Conservation (phyloP, 768 basidiomycete genomes). For the Lepiota brunneoincarnata region DNA sequence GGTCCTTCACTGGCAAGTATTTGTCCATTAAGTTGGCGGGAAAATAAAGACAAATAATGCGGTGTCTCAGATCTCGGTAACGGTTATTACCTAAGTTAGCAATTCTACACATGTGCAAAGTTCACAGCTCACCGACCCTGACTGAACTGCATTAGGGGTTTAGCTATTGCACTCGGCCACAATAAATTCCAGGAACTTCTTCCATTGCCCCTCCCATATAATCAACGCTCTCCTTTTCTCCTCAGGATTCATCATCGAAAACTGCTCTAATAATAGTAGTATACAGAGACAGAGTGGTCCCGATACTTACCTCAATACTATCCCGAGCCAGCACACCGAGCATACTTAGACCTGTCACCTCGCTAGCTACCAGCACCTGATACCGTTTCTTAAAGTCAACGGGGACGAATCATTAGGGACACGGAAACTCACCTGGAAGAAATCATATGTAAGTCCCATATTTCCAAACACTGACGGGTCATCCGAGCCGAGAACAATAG, state of each 20-base stretch:
- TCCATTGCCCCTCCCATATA: constrained; percentile 49
- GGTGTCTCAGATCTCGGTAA: no score
- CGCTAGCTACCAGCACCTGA: constrained; percentile 61
- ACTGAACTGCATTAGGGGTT: no score
- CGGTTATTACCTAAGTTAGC: no score
- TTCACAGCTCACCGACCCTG: neutral
- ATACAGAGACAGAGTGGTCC: neutral
- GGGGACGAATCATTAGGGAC: neutral
- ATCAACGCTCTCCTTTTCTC: constrained; percentile 43
- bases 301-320: constrained; percentile 50
- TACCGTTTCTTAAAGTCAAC: neutral
- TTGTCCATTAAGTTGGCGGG: no score
- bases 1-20: no score
- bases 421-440: constrained; percentile 46
- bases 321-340: constrained; percentile 63
- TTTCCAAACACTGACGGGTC: constrained; percentile 78
- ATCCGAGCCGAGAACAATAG: constrained; percentile 69
- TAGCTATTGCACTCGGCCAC: neutral
- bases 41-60: no score
- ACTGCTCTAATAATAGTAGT: constrained; percentile 26
- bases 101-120: no score
- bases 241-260: constrained; percentile 44
- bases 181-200: constrained; percentile 36
- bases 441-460: constrained; percentile 76
- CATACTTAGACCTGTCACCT: constrained; percentile 61